A percentile compares a stretch with the other conserved stretches of the same genome.
Evolutionary conservation across 2,329 filamentous ascomycete species (phyloP).

Genomic region (Bertia moriformis): DNA sequence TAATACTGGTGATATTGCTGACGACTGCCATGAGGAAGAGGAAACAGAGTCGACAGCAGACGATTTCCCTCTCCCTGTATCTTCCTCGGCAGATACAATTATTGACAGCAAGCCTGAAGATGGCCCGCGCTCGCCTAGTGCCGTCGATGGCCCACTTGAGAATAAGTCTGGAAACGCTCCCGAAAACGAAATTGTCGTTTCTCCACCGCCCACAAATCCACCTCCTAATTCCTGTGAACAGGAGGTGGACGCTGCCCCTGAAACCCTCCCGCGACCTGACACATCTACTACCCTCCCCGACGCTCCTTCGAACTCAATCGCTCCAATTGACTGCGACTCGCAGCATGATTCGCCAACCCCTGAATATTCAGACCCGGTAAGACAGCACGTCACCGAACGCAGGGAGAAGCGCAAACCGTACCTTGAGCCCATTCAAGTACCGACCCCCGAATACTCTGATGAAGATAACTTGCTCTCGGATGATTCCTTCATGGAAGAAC

Average conservation of each 20-base stretch:
- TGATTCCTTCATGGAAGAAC: constrained; percentile 71
- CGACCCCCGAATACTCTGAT: constrained; percentile 22
- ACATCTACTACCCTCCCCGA: not conserved
- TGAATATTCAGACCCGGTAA: not conserved
- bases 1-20: too few relatives aligned
- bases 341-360: not conserved
- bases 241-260: not conserved
- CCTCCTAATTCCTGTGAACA: not conserved
- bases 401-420: constrained; percentile 16
- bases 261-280: not conserved
- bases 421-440: constrained; percentile 38
- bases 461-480: constrained; percentile 48
- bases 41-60: too few relatives aligned
- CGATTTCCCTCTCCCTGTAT: too few relatives aligned
- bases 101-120: not conserved
- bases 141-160: not conserved
- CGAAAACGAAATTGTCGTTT: not conserved
- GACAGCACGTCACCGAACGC: not conserved
- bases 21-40: too few relatives aligned
- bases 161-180: not conserved
- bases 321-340: not conserved
- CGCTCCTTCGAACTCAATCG: not conserved
- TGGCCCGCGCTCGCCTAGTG: not conserved
- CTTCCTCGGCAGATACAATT: too few relatives aligned
- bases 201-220: not conserved